Evolutionary conservation across 1,284 basidiomycete genomes (phyloP).

Genomic region (Kwoniella shivajii): DNA sequence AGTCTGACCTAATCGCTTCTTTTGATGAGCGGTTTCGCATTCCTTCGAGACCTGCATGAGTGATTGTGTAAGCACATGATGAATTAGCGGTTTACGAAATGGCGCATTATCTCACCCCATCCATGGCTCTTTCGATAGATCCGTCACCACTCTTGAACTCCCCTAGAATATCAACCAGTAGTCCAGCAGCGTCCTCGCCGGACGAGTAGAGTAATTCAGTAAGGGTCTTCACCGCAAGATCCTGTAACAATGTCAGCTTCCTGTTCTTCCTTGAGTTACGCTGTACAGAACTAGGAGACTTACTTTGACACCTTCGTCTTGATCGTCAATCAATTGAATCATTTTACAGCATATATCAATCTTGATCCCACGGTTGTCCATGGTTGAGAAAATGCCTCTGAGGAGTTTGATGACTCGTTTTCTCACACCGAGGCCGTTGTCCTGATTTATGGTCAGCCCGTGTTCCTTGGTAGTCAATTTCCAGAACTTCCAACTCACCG

Average conservation of each 20-base stretch:
- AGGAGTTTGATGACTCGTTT: conserved; percentile 94
- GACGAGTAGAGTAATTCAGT: conserved; percentile 82
- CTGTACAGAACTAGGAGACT: conserved; percentile 4
- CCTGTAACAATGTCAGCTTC: conserved; percentile 53
- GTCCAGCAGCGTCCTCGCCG: conserved; percentile 60
- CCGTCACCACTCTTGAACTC: conserved; percentile 79
- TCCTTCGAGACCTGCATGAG: conserved; percentile 21
- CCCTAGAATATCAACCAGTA: conserved; percentile 82
- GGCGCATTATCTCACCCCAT: conserved; percentile 57
- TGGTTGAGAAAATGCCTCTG: conserved; percentile 73
- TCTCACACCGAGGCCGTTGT: conserved; percentile 87
- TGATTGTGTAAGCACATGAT: not conserved
- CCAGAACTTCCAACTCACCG: conserved; percentile 59
- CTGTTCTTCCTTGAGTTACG: not conserved
- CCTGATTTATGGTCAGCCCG: conserved; percentile 58
- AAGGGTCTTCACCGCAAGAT: conserved; percentile 81
- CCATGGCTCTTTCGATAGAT: conserved; percentile 79
- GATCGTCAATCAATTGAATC: conserved; percentile 76
- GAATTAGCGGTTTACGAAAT: not conserved
- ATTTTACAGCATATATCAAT: conserved; percentile 81
- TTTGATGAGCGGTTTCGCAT: conserved; percentile 18
- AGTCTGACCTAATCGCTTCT: conserved; percentile 54
- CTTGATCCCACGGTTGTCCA: conserved; percentile 62
- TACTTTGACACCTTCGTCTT: conserved; percentile 85
- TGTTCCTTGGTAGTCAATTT: no score